These are phyloP conservation scores for Cerioporus squamosus DNA, from an alignment of 1,284 basidiomycete genomes.

Conservation along the genomic window DNA sequence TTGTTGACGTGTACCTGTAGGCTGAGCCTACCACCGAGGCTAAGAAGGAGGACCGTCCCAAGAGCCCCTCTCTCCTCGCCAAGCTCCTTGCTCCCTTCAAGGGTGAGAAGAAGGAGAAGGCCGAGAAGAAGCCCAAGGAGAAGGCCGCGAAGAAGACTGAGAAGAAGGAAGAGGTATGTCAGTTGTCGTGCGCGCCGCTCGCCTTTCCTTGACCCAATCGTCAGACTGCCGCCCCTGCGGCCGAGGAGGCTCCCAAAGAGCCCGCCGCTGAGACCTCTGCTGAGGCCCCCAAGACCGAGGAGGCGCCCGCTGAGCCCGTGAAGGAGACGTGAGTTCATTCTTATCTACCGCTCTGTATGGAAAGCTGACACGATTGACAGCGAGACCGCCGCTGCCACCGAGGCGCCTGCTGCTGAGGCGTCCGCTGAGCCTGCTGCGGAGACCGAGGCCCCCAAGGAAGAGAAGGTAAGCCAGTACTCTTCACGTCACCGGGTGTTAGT, in stretches of 20 bases:
- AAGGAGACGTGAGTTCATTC: conserved; percentile 58
- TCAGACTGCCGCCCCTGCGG: conserved; percentile 40
- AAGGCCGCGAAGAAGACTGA: conserved; percentile 62
- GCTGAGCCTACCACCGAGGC: conserved; percentile 48
- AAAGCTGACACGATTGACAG: conserved; percentile 42
- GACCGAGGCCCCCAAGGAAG: conserved; percentile 60
- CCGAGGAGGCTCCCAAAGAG: conserved; percentile 35
- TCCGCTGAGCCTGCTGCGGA: conserved; percentile 42
- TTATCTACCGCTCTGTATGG: not conserved
- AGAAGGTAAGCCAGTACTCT: conserved; percentile 49
- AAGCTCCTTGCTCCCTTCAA: conserved; percentile 78
- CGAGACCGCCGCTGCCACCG: conserved; percentile 64
- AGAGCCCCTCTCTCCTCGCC: conserved; percentile 73
- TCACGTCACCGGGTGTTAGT: not conserved
- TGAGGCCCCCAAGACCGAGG: conserved; percentile 38
- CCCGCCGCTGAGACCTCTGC: conserved; percentile 35
- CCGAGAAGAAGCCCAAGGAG: conserved; percentile 62
- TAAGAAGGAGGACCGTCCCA: conserved; percentile 76
- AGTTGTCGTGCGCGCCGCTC: conserved; percentile 12
- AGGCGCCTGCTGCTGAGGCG: conserved; percentile 41
- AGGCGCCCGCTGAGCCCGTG: conserved; percentile 50
- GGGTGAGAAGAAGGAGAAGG: conserved; percentile 39
- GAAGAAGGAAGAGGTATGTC: conserved; percentile 71
- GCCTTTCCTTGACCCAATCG: conserved; percentile 3
- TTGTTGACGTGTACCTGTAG: conserved; percentile 16